phyloP scores from a whole-genome alignment of 306 rosid species.

The Castanopsis chinensis region DNA sequence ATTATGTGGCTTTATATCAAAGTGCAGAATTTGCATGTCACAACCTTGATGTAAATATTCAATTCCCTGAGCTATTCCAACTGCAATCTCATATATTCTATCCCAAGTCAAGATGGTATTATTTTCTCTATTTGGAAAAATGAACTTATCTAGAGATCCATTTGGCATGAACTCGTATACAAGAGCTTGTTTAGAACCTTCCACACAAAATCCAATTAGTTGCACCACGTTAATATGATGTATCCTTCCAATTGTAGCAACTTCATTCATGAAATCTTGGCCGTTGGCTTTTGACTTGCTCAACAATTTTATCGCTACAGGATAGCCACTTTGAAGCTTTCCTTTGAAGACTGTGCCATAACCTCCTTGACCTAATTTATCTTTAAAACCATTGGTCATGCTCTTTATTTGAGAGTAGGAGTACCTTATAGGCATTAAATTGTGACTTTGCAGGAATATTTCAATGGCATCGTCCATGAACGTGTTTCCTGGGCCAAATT shows the following conservation, averaged over 20 bases:
- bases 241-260: neutral
- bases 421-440: neutral
- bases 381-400: neutral
- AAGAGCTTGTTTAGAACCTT: neutral
- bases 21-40: neutral
- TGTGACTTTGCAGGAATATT: neutral
- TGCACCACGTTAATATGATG: neutral
- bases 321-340: neutral
- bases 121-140: neutral
- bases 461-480: neutral
- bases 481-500: neutral
- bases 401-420: neutral
- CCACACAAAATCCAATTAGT: neutral
- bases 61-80: neutral
- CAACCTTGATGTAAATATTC: neutral
- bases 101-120: neutral
- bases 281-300: neutral
- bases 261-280: neutral
- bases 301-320: neutral
- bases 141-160: neutral
- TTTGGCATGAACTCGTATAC: conserved; percentile 1
- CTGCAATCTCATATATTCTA: neutral
- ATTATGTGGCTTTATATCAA: neutral
- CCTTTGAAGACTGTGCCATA: neutral
- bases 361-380: neutral